Base-by-base conservation (phyloP, 2,329 filamentous ascomycete genomes). In the Trichoderma koningiopsis region DNA sequence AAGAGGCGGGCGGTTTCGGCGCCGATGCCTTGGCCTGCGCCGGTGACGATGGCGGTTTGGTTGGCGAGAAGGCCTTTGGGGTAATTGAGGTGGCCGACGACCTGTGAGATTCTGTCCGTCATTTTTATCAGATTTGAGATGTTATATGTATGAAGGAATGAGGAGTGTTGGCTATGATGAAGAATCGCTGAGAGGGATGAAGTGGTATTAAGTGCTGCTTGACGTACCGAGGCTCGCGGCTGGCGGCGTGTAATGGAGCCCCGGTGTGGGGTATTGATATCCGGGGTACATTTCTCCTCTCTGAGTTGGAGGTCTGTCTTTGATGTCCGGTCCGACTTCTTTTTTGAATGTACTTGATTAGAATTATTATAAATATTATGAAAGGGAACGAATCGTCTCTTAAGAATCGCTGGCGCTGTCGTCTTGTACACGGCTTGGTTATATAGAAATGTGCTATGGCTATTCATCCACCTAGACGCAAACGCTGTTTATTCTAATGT, bases 31-130 rank as follows among this genome's bases (percentile, higher is more conserved):
- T 96, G 93, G 10, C 92, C 93, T 22, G 90, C 89, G 56, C 93
- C 93, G 2, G 94, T 97, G 78, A 97, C 91, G 79, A 97, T 96
- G 76, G 93, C 93, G 19, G 91, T 88, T 78, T 97, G 93, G 64
- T 91, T 91, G 35, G 87, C 87, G 67, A 97, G 87, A 79, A 97
- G 84, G 70, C 93, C 93, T 76, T 88, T 86, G 47, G 93, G 92
- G 82, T 90, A 95, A 82, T 93, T 94, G 75, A 97, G 87, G 80
- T 96, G 93, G 71, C 86, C 86, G 47, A 90, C 87, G 74, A 96
- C 88, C 80, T 96, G 92, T 52, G 86, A 83, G 61, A 92, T 83
- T 72, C 91, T 88, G 75, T 87, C 84, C 49, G 88, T 77, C 83
- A 85, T 86, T 31, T 16, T 63, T 10, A 5, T 5, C 13, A 29